Percentiles rank a stretch among this genome's conserved stretches.
Conservation (phyloP, 2,329 filamentous ascomycete genomes). For the Fusarium sp. region DNA sequence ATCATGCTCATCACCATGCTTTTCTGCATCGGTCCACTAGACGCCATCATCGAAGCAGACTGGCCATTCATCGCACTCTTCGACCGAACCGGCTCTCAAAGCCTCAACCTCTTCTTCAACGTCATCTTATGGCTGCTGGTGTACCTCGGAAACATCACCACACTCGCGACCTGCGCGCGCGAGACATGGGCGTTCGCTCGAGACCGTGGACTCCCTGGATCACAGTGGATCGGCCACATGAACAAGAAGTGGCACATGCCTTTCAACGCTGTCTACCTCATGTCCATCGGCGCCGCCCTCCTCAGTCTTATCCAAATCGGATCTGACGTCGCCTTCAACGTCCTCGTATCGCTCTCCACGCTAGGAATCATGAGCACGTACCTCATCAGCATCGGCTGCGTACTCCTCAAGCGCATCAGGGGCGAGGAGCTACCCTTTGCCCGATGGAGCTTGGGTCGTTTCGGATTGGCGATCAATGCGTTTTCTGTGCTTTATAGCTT, state of each 20-base stretch:
- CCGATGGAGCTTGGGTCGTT: conserved; percentile 20
- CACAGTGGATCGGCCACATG: conserved; percentile 29
- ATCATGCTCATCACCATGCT: conserved; percentile 36
- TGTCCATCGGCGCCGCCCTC: conserved; percentile 28
- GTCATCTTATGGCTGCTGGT: conserved; percentile 28
- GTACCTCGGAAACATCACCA: conserved; percentile 26
- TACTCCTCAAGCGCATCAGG: conserved; percentile 25
- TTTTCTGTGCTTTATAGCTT: conserved; percentile 32
- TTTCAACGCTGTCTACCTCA: conserved; percentile 29
- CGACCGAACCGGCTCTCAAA: conserved; percentile 19
- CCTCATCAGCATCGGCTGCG: conserved; percentile 30
- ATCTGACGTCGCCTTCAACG: conserved; percentile 25
- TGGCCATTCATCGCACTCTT: conserved; percentile 28
- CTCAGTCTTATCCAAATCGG: conserved; percentile 28
- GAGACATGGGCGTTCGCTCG: conserved; percentile 28
- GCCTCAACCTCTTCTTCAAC: conserved; percentile 25
- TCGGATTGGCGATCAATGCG: conserved; percentile 23
- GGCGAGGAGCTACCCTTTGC: conserved; percentile 22
- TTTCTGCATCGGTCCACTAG: conserved; percentile 30
- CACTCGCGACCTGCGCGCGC: conserved; percentile 29
- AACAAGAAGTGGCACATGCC: conserved; percentile 37
- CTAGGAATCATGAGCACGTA: conserved; percentile 32
- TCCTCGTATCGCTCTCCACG: conserved; percentile 19
- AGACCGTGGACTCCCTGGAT: conserved; percentile 27
- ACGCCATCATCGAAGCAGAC: conserved; percentile 11